A percentile compares a stretch with the other conserved stretches of the same genome.
Conservation (phyloP, 331 rosid species). For the Acacia pycnantha region DNA sequence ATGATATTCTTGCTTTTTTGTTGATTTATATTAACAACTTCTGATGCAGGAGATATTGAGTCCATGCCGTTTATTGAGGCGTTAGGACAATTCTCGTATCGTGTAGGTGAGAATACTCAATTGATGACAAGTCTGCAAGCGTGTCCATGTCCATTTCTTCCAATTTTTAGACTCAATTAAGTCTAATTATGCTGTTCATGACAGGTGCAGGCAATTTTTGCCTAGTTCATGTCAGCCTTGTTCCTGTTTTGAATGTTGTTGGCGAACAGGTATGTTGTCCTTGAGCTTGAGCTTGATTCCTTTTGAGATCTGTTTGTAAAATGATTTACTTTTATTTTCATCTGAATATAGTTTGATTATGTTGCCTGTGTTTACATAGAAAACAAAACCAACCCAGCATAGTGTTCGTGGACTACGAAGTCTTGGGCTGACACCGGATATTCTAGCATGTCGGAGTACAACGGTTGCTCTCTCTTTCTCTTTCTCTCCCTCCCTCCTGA, state of each 20-base stretch:
- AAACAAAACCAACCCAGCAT: conserved; percentile 98
- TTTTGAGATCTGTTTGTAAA: conserved; percentile 1
- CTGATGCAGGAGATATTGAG: conserved; percentile 86
- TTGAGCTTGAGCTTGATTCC: neutral
- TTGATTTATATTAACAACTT: conserved; percentile 21
- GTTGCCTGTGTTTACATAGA: conserved; percentile 43
- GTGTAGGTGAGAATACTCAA: conserved; percentile 62
- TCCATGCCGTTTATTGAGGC: conserved; percentile 98
- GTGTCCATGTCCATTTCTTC: neutral
- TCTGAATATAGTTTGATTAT: conserved; percentile 17
- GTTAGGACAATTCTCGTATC: conserved; percentile 80
- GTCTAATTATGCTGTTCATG: conserved; percentile 12
- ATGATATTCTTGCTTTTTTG: neutral
- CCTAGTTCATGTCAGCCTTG: conserved; percentile 93
- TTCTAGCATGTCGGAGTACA: conserved; percentile 93
- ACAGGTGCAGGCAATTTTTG: conserved; percentile 86
- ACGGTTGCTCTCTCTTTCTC: conserved; percentile 44
- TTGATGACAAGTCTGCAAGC: neutral
- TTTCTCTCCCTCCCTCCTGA: neutral
- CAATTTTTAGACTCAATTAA: neutral
- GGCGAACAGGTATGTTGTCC: conserved; percentile 79
- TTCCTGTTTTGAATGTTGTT: conserved; percentile 88
- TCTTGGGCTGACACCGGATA: conserved; percentile 75
- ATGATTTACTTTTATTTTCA: conserved; percentile 22
- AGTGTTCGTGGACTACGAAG: conserved; percentile 84